A percentile compares a stretch with the other conserved stretches of the same genome.
Evolutionary conservation across 1,284 basidiomycete species (phyloP).

Genomic region (Pascua sp.): DNA sequence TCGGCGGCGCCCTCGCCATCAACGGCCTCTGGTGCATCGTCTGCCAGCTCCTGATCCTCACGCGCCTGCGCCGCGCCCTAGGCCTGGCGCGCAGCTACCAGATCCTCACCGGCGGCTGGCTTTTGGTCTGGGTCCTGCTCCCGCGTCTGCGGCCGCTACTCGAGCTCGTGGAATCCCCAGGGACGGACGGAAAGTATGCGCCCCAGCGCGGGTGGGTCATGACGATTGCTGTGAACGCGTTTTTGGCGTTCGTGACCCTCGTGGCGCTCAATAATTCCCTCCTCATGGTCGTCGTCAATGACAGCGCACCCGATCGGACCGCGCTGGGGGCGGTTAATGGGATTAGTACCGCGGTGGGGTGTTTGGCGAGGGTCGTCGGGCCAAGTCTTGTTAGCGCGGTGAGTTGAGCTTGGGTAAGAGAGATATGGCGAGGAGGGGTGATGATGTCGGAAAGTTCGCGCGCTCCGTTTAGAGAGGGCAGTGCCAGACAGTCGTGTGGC

Average conservation of each 20-base stretch:
- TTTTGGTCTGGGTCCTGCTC: slow-evolving; percentile 36
- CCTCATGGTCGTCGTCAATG: slow-evolving; percentile 45
- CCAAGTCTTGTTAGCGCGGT: slow-evolving; percentile 39
- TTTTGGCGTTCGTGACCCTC: slow-evolving; percentile 35
- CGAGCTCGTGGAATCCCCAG: slow-evolving; percentile 26
- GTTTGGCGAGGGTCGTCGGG: slow-evolving; percentile 42
- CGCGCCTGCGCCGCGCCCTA: slow-evolving; percentile 33
- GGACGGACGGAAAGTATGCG: slow-evolving; percentile 17
- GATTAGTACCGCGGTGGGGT: slow-evolving; percentile 39
- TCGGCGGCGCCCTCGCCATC: slow-evolving; percentile 41
- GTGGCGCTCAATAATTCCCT: slow-evolving; percentile 31
- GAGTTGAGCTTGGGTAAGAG: too few relatives aligned
- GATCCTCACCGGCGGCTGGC: slow-evolving; percentile 36
- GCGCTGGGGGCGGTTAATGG: slow-evolving; percentile 47
- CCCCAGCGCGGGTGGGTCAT: slow-evolving; percentile 30
- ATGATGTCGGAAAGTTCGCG: too few relatives aligned
- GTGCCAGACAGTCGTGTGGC: too few relatives aligned
- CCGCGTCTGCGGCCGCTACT: slow-evolving; percentile 36
- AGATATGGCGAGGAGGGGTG: too few relatives aligned
- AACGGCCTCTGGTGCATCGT: slow-evolving; percentile 45
- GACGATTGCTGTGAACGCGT: slow-evolving; percentile 33
- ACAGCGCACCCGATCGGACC: slow-evolving; percentile 35
- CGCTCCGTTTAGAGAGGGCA: too few relatives aligned
- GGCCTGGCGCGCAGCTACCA: slow-evolving; percentile 38
- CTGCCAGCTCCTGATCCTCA: slow-evolving; percentile 42